A percentile compares a stretch with the other conserved stretches of the same genome.
These are phyloP conservation scores for Podaxis sp. DNA, from an alignment of 768 basidiomycete species.

Conservation along the genomic window DNA sequence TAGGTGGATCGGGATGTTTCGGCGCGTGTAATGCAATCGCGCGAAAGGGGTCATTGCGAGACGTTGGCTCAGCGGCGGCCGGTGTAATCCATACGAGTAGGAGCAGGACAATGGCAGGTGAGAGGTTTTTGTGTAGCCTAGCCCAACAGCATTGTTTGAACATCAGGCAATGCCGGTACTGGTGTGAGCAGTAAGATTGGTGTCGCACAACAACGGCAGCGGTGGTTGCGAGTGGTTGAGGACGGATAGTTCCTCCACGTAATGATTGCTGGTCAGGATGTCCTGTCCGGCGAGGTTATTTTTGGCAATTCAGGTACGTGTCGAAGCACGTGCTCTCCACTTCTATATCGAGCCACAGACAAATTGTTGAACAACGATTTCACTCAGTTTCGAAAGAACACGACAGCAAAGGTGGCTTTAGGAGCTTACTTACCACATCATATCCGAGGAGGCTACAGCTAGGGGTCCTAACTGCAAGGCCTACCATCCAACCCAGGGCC, in stretches of 20 bases:
- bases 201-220: not conserved
- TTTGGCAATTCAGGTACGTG: slow-evolving; percentile 7
- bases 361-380: not conserved
- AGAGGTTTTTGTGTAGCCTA: slow-evolving; percentile 9
- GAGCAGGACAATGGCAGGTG: slow-evolving; percentile 10
- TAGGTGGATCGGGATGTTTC: slow-evolving; percentile 52
- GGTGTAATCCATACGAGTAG: slow-evolving; percentile 25
- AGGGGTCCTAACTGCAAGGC: too few relatives aligned
- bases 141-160: slow-evolving; percentile 1
- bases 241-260: slow-evolving; percentile 6
- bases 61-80: slow-evolving; percentile 31
- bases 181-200: too few relatives aligned
- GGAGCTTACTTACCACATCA: too few relatives aligned
- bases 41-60: slow-evolving; percentile 61
- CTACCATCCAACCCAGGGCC: too few relatives aligned
- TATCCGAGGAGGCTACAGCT: too few relatives aligned
- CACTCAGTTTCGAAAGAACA: too few relatives aligned
- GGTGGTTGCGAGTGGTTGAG: not conserved
- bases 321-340: not conserved
- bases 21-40: slow-evolving; percentile 49
- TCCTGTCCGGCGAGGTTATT: not conserved
- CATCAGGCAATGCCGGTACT: slow-evolving; percentile 2
- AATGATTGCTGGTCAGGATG: not conserved
- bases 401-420: too few relatives aligned
- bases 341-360: not conserved